These are phyloP conservation scores for Paramecium sexaurelia DNA, from an alignment of 73 alveolate genomes.

Conservation along the genomic window DNA sequence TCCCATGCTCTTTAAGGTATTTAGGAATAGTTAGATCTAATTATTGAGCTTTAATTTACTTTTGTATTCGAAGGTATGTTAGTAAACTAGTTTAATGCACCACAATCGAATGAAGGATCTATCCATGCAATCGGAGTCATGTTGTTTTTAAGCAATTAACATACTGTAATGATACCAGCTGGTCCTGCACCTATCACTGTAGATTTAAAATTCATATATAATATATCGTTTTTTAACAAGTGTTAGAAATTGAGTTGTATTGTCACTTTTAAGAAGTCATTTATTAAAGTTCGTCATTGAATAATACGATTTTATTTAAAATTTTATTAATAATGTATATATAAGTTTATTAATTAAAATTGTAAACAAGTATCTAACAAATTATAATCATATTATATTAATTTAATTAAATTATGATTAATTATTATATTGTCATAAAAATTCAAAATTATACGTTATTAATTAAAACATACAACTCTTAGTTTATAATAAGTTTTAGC, in stretches of 20 bases:
- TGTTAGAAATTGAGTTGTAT: slow-evolving; percentile 1
- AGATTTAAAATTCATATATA: slow-evolving; percentile 9
- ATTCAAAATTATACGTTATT: neutral
- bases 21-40: neutral
- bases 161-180: slow-evolving; percentile 43
- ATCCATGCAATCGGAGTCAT: slow-evolving; percentile 6
- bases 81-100: neutral
- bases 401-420: neutral
- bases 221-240: slow-evolving; percentile 31
- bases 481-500: too few species aligned
- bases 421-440: neutral
- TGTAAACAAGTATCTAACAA: neutral
- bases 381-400: neutral
- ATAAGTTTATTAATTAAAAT: neutral
- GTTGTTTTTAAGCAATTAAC: slow-evolving; percentile 19
- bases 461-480: neutral
- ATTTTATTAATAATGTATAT: neutral
- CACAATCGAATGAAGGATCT: slow-evolving; percentile 18
- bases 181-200: slow-evolving; percentile 53
- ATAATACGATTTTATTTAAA: neutral
- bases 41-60: neutral
- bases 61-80: slow-evolving; percentile 46
- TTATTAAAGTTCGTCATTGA: neutral
- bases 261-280: neutral
- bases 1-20: neutral